These are phyloP conservation scores for Agaricus blazei DNA, from an alignment of 768 basidiomycete genomes.

Conservation along the genomic window DNA sequence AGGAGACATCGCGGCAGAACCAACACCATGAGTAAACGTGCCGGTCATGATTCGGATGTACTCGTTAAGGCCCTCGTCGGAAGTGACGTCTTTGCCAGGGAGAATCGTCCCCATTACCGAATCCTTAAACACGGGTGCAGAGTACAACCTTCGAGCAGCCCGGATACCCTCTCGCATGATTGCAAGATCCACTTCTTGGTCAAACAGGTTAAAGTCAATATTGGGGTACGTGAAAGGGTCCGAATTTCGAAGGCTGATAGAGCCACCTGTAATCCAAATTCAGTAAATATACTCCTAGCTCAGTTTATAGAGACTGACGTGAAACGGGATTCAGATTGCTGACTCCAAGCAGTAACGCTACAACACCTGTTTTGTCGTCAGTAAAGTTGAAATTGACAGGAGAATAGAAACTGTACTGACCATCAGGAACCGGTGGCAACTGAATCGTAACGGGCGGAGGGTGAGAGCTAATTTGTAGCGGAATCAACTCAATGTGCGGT, in stretches of 20 bases:
- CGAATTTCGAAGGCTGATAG: not conserved
- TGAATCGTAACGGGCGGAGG: not conserved
- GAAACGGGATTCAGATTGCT: slow-evolving; percentile 4
- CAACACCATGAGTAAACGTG: slow-evolving; percentile 25
- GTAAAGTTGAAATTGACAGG: not conserved
- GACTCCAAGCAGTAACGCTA: not conserved
- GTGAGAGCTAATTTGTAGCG: not conserved
- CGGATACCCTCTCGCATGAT: slow-evolving; percentile 10
- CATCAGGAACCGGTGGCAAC: not conserved
- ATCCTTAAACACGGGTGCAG: not conserved
- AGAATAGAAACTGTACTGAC: not conserved
- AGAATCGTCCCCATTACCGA: not conserved
- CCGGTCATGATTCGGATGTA: slow-evolving; percentile 17
- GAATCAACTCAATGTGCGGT: not conserved
- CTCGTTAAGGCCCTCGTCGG: slow-evolving; percentile 1
- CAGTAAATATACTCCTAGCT: not conserved
- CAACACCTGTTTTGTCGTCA: not conserved
- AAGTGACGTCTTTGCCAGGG: not conserved
- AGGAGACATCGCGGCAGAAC: slow-evolving; percentile 28
- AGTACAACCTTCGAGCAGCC: slow-evolving; percentile 10
- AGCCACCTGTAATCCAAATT: slow-evolving; percentile 1
- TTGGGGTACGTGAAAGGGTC: slow-evolving; percentile 8
- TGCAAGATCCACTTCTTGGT: slow-evolving; percentile 7
- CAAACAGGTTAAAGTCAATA: slow-evolving; percentile 5
- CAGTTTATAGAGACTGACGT: not conserved